Evolutionary conservation across 2,329 filamentous ascomycete genomes (phyloP).

Genomic region (Phyllosticta capitalensis): DNA sequence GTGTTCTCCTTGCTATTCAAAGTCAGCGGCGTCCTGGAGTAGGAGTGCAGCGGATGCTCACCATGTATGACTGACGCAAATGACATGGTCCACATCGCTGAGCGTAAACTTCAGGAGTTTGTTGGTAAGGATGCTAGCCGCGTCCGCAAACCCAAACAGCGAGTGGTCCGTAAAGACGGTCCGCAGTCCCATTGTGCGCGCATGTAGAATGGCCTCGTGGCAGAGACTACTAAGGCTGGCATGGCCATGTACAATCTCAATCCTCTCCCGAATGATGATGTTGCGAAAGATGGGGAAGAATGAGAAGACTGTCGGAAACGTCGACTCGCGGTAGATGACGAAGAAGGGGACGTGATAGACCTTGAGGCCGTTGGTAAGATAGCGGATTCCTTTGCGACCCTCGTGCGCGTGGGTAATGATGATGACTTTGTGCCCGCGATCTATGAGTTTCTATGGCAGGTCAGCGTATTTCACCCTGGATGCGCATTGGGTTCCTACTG

Average conservation of each 20-base stretch:
- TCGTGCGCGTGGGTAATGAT: constrained; percentile 94
- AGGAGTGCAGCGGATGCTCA: constrained; percentile 28
- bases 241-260: constrained; percentile 98
- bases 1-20: constrained; percentile 87
- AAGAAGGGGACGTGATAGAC: constrained; percentile 97
- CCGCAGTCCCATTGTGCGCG: constrained; percentile 86
- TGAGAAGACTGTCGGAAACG: constrained; percentile 94
- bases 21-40: not conserved
- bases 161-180: constrained; percentile 98
- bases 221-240: constrained; percentile 86
- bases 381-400: constrained; percentile 82
- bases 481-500: constrained; percentile 35
- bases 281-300: constrained; percentile 98
- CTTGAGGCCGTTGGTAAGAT: constrained; percentile 94
- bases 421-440: constrained; percentile 95
- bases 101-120: constrained; percentile 93
- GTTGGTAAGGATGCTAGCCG: constrained; percentile 90
- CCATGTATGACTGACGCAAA: constrained; percentile 98
- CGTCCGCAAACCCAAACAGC: constrained; percentile 93
- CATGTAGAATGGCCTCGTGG: constrained; percentile 90
- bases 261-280: constrained; percentile 86
- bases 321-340: constrained; percentile 86
- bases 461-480: not conserved
- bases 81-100: constrained; percentile 95
- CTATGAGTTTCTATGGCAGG: constrained; percentile 66